phyloP scores from a whole-genome alignment of 768 basidiomycete species.

The Tulasnella sp. region DNA sequence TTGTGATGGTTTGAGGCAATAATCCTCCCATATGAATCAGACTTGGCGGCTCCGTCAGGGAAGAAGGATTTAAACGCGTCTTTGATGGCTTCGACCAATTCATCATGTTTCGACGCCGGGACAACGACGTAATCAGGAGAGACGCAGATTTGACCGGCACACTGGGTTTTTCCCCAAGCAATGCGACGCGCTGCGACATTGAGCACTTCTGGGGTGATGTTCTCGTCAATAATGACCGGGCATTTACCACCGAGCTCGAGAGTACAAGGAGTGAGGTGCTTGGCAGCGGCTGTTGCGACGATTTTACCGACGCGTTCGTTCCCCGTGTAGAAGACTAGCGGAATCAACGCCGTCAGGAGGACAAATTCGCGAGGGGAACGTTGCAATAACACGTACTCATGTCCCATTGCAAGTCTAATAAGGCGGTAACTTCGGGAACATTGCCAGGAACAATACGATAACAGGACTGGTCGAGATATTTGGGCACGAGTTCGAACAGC shows the following conservation, averaged over 20 bases:
- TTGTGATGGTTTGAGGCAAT: constrained; percentile 40
- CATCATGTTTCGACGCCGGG: constrained; percentile 30
- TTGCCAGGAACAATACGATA: constrained; percentile 28
- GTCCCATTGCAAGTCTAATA: constrained; percentile 10
- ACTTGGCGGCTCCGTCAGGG: constrained; percentile 33
- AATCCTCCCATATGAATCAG: constrained; percentile 40
- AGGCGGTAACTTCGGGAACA: not conserved
- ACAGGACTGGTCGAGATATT: not conserved
- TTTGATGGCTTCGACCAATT: constrained; percentile 32
- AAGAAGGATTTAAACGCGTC: constrained; percentile 44
- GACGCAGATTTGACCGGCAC: constrained; percentile 67
- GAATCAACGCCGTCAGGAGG: not conserved
- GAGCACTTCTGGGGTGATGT: constrained; percentile 39
- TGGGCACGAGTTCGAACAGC: constrained; percentile 35
- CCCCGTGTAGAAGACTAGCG: constrained; percentile 31
- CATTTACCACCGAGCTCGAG: constrained; percentile 47
- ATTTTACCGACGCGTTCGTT: constrained; percentile 38
- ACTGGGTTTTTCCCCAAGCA: constrained; percentile 60
- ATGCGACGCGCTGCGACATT: constrained; percentile 52
- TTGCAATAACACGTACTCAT: constrained; percentile 4
- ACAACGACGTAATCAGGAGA: constrained; percentile 48
- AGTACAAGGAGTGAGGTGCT: constrained; percentile 42
- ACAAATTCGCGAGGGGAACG: not conserved
- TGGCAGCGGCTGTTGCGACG: constrained; percentile 40
- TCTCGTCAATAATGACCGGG: constrained; percentile 38